These are phyloP conservation scores for Paratinospora sagittata DNA, from an alignment of 164 flowering plant genomes.

Conservation along the genomic window DNA sequence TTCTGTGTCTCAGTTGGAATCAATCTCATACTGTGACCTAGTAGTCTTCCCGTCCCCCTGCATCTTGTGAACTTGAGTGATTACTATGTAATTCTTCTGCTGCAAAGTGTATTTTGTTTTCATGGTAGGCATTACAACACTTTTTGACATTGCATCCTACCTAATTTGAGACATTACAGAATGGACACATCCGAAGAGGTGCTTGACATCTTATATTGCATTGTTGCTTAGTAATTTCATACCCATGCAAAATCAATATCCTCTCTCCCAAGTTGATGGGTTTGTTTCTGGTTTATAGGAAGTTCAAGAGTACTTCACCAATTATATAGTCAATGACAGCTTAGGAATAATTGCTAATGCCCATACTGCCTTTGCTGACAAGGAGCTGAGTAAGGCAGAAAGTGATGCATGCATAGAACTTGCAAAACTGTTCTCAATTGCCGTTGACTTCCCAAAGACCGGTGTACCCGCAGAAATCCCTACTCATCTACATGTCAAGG, in stretches of 20 bases:
- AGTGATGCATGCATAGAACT: conserved; percentile 53
- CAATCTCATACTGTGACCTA: no score
- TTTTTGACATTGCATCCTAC: no score
- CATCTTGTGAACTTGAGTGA: no score
- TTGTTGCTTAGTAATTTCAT: not conserved
- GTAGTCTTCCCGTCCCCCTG: no score
- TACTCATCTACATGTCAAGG: conserved; percentile 37
- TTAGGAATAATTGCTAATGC: conserved; percentile 79
- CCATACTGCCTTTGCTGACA: conserved; percentile 71
- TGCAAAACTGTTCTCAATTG: conserved; percentile 58
- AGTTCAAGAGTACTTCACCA: conserved; percentile 57
- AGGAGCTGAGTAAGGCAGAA: conserved; percentile 41
- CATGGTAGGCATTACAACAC: not conserved
- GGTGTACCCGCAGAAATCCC: conserved; percentile 81
- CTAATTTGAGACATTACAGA: no score
- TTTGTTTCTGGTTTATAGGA: conserved; percentile 47
- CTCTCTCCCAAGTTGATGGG: not conserved
- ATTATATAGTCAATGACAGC: conserved; percentile 80
- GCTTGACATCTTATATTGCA: not conserved
- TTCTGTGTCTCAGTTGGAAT: no score
- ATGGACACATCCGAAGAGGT: not conserved
- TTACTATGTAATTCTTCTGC: no score
- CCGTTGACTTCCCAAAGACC: conserved; percentile 90
- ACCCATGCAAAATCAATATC: not conserved
- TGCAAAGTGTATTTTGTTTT: not conserved